These are phyloP conservation scores for Helminthosporium solani DNA, from an alignment of 2,329 filamentous ascomycete species.

Conservation along the genomic window DNA sequence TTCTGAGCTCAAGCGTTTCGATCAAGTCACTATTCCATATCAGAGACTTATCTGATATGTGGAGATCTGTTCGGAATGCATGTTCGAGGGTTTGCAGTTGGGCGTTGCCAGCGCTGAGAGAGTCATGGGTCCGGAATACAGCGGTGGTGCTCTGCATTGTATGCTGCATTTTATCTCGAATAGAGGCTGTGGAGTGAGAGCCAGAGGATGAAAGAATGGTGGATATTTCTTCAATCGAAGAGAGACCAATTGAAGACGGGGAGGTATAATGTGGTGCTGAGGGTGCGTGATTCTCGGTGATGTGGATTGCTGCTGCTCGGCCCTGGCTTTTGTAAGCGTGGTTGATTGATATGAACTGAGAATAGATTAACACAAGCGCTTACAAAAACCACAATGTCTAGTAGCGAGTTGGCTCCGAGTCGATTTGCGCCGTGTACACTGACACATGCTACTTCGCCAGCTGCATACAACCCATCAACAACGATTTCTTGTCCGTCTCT, in stretches of 20 bases:
- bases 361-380: slow-evolving; percentile 7
- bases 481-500: slow-evolving; percentile 37
- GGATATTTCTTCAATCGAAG: slow-evolving; percentile 39
- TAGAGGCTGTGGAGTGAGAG: slow-evolving; percentile 38
- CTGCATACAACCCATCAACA: slow-evolving; percentile 51
- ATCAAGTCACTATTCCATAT: slow-evolving; percentile 54
- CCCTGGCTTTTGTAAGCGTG: slow-evolving; percentile 28
- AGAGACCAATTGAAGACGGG: slow-evolving; percentile 38
- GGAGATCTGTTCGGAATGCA: slow-evolving; percentile 39
- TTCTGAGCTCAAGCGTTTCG: slow-evolving; percentile 51
- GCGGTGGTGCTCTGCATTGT: slow-evolving; percentile 51
- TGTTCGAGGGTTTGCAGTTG: slow-evolving; percentile 39
- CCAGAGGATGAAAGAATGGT: slow-evolving; percentile 42
- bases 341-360: background rate
- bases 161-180: slow-evolving; percentile 48
- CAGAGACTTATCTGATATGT: slow-evolving; percentile 46
- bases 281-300: slow-evolving; percentile 43
- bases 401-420: slow-evolving; percentile 51
- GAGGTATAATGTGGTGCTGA: slow-evolving; percentile 38
- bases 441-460: slow-evolving; percentile 52
- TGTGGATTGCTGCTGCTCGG: slow-evolving; percentile 48
- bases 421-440: slow-evolving; percentile 53
- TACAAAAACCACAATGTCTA: slow-evolving; percentile 53
- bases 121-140: slow-evolving; percentile 48
- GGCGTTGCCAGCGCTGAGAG: slow-evolving; percentile 36